Evolutionary conservation across 2,329 filamentous ascomycete species (phyloP).

Genomic region (Paradendryphiella salina): DNA sequence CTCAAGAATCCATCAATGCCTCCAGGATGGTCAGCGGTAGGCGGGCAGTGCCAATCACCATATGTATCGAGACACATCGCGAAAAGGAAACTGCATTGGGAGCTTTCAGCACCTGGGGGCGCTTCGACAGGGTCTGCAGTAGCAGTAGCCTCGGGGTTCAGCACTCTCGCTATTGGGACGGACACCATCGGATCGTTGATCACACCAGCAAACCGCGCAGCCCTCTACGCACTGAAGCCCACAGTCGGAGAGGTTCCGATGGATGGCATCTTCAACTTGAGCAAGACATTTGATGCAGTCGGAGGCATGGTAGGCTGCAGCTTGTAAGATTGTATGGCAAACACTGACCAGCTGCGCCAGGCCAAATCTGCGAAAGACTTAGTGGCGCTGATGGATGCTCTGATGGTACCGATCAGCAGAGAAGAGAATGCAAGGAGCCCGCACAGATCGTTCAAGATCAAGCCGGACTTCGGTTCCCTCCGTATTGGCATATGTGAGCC

Average conservation of each 20-base stretch:
- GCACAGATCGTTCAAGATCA: conserved; percentile 38
- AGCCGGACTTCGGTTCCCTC: conserved; percentile 37
- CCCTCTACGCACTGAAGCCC: conserved; percentile 48
- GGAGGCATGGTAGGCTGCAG: conserved; percentile 36
- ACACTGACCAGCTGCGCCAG: conserved; percentile 14
- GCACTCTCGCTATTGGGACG: conserved; percentile 47
- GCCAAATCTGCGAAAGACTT: conserved; percentile 45
- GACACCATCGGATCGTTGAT: conserved; percentile 49
- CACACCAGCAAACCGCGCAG: conserved; percentile 47
- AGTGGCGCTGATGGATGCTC: conserved; percentile 36
- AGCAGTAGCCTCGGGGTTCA: conserved; percentile 48
- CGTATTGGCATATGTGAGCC: conserved; percentile 45
- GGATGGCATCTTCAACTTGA: conserved; percentile 44
- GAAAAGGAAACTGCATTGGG: conserved; percentile 43
- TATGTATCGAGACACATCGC: conserved; percentile 47
- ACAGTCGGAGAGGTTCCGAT: conserved; percentile 43
- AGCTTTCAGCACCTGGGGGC: conserved; percentile 45
- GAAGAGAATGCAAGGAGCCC: conserved; percentile 29
- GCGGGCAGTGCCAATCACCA: conserved; percentile 46
- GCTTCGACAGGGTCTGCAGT: conserved; percentile 47
- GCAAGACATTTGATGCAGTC: conserved; percentile 42
- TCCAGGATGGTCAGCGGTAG: conserved; percentile 48
- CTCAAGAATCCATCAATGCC: conserved; percentile 45
- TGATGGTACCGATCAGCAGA: conserved; percentile 39
- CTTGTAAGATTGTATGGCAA: neutral